These are phyloP conservation scores for Hemileia vastatrix DNA, from an alignment of 1,284 basidiomycete species.

Conservation along the genomic window DNA sequence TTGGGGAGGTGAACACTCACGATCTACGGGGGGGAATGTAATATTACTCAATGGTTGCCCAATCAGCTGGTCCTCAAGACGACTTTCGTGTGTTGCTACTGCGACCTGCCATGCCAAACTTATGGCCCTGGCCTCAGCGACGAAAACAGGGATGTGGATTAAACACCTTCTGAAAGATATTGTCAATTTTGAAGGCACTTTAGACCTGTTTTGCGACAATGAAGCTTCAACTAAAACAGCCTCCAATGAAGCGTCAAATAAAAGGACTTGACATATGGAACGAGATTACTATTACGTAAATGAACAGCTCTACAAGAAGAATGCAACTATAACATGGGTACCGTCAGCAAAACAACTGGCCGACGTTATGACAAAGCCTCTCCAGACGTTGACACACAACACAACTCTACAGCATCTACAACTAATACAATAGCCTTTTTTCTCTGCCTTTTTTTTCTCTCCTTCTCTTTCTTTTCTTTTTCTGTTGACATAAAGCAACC, in stretches of 20 bases:
- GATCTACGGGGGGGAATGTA: background rate
- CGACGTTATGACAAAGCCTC: slow-evolving; percentile 4
- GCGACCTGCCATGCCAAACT: slow-evolving; percentile 2
- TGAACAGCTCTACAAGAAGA: background rate
- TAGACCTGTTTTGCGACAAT: background rate
- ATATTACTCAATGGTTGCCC: background rate
- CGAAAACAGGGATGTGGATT: background rate
- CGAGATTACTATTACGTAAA: background rate
- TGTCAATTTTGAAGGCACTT: background rate
- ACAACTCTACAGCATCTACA: too few species aligned
- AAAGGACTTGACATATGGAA: slow-evolving; percentile 1
- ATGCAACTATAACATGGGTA: background rate
- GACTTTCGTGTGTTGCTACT: background rate
- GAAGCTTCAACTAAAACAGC: background rate
- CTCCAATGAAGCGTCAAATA: background rate
- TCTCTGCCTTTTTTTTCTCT: too few species aligned
- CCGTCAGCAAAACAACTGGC: background rate
- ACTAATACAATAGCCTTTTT: too few species aligned
- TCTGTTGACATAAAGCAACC: too few species aligned
- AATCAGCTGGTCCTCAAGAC: background rate
- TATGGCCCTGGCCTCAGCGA: background rate
- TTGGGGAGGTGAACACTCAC: background rate
- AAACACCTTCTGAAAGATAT: background rate
- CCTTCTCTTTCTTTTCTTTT: too few species aligned
- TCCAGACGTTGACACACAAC: too few species aligned